Evolutionary conservation across 1,139 yeast genomes (phyloP).

Genomic region (Pichia sp.): DNA sequence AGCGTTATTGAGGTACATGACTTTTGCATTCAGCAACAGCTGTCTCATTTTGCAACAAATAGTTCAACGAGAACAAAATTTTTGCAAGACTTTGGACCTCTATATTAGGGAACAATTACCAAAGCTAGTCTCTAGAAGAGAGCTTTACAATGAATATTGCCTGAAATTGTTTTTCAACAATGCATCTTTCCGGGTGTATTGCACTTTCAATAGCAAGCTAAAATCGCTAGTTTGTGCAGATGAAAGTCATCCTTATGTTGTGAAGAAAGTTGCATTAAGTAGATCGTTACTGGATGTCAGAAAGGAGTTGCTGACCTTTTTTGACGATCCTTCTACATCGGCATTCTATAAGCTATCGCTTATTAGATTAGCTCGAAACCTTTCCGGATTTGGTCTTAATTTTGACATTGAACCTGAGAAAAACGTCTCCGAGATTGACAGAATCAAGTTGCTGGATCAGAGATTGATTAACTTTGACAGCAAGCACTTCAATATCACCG

Average conservation of each 20-base stretch:
- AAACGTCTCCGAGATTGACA: neutral
- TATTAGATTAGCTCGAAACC: slow-evolving; percentile 1
- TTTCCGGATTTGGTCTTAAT: slow-evolving; percentile 1
- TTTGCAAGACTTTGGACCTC: slow-evolving; percentile 2
- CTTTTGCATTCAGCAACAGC: slow-evolving; percentile 1
- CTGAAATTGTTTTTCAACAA: slow-evolving; percentile 5
- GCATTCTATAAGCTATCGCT: slow-evolving; percentile 5
- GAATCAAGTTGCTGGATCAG: slow-evolving; percentile 2
- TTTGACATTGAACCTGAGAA: neutral
- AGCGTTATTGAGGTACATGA: slow-evolving; percentile 3
- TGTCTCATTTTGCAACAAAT: slow-evolving; percentile 4
- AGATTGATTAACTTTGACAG: slow-evolving; percentile 1
- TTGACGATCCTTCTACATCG: neutral
- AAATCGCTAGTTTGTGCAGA: neutral
- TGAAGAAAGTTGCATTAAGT: neutral
- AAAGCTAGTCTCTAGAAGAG: neutral
- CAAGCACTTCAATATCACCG: too few relatives aligned
- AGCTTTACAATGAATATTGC: slow-evolving; percentile 2
- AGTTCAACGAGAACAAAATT: slow-evolving; percentile 3
- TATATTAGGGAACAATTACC: slow-evolving; percentile 2
- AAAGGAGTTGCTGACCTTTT: neutral
- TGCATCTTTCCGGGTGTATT: neutral
- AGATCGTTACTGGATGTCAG: neutral
- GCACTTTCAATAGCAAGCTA: neutral
- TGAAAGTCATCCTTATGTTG: neutral